phyloP scores from a whole-genome alignment of 257 asterid genomes.

The Solanum ahanhuiri region DNA sequence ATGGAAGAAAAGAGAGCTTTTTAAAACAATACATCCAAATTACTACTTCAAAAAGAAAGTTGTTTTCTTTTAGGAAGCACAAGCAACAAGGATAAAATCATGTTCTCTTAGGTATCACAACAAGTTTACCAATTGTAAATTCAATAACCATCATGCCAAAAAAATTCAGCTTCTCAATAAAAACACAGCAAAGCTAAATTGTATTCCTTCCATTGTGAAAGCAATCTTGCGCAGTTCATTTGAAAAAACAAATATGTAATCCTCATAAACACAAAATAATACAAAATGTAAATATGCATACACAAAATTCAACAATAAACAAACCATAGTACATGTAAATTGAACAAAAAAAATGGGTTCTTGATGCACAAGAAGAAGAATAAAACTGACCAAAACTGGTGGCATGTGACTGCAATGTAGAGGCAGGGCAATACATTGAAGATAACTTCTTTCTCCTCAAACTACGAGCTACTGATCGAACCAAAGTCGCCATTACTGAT shows the following conservation, averaged over 20 bases:
- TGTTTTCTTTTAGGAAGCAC: background rate
- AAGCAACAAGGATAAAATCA: background rate
- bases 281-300: background rate
- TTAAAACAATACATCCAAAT: background rate
- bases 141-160: background rate
- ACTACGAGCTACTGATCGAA: slow-evolving; percentile 45
- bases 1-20: background rate
- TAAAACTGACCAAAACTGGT: slow-evolving; percentile 70
- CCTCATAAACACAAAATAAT: background rate
- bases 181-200: background rate
- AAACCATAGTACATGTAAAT: background rate
- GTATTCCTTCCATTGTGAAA: background rate
- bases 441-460: slow-evolving; percentile 30
- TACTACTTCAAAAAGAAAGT: background rate
- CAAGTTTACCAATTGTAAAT: background rate
- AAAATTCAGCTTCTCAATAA: background rate
- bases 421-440: slow-evolving; percentile 20
- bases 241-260: background rate
- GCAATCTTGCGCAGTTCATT: background rate
- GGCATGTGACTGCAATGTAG: slow-evolving; percentile 66
- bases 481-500: slow-evolving; percentile 33
- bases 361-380: background rate
- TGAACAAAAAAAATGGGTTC: background rate
- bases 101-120: background rate
- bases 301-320: background rate